A percentile compares a stretch with the other conserved stretches of the same genome.
These are phyloP conservation scores for Phytophthora niederhauseri DNA, from an alignment of 352 stramenopile genomes.

Conservation along the genomic window DNA sequence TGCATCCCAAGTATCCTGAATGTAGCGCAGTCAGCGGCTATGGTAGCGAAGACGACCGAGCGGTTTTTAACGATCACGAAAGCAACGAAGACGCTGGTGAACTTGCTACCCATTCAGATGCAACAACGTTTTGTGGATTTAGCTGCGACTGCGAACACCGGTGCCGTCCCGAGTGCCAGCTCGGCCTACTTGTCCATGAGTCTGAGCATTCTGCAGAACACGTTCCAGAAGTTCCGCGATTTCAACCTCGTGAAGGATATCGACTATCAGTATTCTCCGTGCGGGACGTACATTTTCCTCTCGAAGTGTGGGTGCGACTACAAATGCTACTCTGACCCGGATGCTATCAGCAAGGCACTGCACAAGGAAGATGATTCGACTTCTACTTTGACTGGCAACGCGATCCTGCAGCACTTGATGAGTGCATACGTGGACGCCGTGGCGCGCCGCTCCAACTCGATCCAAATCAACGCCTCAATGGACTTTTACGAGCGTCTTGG, in stretches of 20 bases:
- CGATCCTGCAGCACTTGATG: constrained; percentile 86
- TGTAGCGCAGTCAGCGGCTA: constrained; percentile 73
- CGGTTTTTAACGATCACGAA: constrained; percentile 83
- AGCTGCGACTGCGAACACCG: constrained; percentile 33
- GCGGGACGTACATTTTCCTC: constrained; percentile 81
- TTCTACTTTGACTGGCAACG: constrained; percentile 68
- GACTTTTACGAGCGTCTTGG: constrained; percentile 87
- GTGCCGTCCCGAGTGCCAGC: constrained; percentile 41
- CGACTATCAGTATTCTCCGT: constrained; percentile 78
- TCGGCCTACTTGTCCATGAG: constrained; percentile 86
- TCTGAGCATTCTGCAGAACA: constrained; percentile 78
- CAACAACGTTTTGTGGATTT: constrained; percentile 66
- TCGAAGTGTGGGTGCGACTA: constrained; percentile 60
- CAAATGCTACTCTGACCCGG: constrained; percentile 54
- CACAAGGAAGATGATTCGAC: constrained; percentile 54
- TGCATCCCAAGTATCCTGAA: constrained; percentile 89
- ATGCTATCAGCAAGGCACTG: constrained; percentile 46
- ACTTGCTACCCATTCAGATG: constrained; percentile 75
- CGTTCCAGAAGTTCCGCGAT: constrained; percentile 82
- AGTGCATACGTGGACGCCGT: constrained; percentile 78
- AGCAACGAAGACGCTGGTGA: constrained; percentile 74
- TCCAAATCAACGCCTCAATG: constrained; percentile 85
- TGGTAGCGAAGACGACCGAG: constrained; percentile 82
- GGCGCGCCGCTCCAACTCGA: constrained; percentile 73
- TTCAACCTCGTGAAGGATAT: constrained; percentile 79